Conservation (phyloP, 306 rosid species). For the Fagus sylvatica region DNA sequence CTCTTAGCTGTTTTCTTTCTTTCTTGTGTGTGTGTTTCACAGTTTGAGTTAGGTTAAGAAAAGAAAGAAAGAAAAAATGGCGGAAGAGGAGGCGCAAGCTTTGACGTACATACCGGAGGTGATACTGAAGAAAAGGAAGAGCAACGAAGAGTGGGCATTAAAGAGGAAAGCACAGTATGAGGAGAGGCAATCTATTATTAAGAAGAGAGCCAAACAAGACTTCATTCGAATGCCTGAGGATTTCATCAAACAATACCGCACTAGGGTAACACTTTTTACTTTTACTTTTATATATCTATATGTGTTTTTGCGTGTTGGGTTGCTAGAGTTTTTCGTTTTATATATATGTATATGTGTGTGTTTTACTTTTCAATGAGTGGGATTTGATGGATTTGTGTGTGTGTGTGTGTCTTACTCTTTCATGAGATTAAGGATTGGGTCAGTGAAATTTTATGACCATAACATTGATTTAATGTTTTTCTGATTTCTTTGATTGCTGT, state of each 20-base stretch:
- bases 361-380: not conserved
- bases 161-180: slow-evolving; percentile 56
- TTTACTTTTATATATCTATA: not conserved
- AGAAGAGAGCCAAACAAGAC: slow-evolving; percentile 42
- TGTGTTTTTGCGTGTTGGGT: not conserved
- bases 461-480: not conserved
- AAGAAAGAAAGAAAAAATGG: slow-evolving; percentile 22
- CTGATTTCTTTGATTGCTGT: not conserved
- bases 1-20: not conserved
- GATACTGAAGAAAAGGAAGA: slow-evolving; percentile 52
- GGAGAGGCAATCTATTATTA: slow-evolving; percentile 37
- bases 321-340: too few relatives aligned
- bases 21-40: not conserved
- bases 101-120: slow-evolving; percentile 43
- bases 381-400: not conserved
- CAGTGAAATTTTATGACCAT: not conserved
- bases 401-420: not conserved
- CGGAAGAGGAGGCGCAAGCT: slow-evolving; percentile 39
- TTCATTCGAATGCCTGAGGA: slow-evolving; percentile 79
- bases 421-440: too few relatives aligned
- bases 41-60: too few relatives aligned
- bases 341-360: not conserved
- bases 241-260: slow-evolving; percentile 65
- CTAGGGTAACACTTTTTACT: slow-evolving; percentile 37
- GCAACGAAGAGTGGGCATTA: slow-evolving; percentile 48